Base-by-base conservation (phyloP, 129 eudicot species). In the Tagetes patula region DNA sequence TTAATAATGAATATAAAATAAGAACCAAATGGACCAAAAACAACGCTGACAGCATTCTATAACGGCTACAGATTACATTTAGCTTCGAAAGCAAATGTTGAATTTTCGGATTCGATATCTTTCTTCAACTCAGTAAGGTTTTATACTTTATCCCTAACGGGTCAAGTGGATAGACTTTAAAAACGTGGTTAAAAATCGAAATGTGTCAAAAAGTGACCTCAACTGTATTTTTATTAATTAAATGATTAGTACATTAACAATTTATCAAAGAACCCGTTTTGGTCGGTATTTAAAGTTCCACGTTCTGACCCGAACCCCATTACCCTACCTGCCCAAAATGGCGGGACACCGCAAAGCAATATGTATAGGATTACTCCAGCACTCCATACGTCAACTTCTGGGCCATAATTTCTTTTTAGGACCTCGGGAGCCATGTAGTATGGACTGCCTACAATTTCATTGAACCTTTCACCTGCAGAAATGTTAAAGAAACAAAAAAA, bases 351-450 rank as follows among this genome's bases (percentile, higher is more conserved):
- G 48, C 78, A 74, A 74, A 74, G 78, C 70, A 74, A 61, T 46
- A 74, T 74, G 31, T 74, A 74, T 20, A 74, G 42, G 40, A 74
- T 74, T 14, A 74, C 78, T 8, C 78, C 78, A 61, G 78, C 78
- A 62, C 78, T 74, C 78, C 71, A 74, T 8, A 74, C 78, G 63
- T 74, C 78, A 66, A 74, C 71, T 32, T 74, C 78, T 20, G 78
- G 78, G 12, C 78, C 78, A 48, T 74, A 74, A 12, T 74, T 62
- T 20, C 78, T 67, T 74, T 74, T 74, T 27, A 74, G 71, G 49
- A 74, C 78, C 33, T 74, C 78, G 0, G 78, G 78, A 48, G 78
- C 78, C 78, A 74, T 74, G 78, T 74, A 74, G 78, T 74, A 74
- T 36, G 78, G 78, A 47, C 78, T 74, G 6, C 78, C 78, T 36